These are phyloP conservation scores for Metschnikowia vanudenii DNA, from an alignment of 805 yeast genomes.

Conservation along the genomic window DNA sequence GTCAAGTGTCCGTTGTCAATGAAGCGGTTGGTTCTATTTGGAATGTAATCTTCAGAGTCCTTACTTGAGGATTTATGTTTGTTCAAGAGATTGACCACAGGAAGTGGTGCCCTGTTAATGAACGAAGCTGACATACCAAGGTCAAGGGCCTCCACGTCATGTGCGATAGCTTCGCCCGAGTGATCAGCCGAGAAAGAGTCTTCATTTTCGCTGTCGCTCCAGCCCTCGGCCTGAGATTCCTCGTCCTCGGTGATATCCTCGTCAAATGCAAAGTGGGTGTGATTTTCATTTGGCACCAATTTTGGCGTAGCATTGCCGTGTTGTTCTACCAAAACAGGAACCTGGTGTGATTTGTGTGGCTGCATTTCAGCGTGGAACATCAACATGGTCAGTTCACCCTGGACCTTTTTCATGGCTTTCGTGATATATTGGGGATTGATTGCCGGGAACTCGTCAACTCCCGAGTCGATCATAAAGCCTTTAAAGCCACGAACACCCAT, in stretches of 20 bases:
- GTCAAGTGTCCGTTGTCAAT: constrained; percentile 37
- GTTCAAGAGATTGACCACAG: constrained; percentile 34
- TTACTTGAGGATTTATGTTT: constrained; percentile 14
- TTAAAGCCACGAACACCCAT: constrained; percentile 94
- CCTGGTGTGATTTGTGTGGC: constrained; percentile 27
- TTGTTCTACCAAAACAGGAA: constrained; percentile 26
- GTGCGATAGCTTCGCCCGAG: constrained; percentile 11
- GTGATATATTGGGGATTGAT: constrained; percentile 63
- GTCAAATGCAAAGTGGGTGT: constrained; percentile 20
- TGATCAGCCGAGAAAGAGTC: constrained; percentile 6
- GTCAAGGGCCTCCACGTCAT: constrained; percentile 33
- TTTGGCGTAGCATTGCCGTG: constrained; percentile 25
- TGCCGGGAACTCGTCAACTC: constrained; percentile 95
- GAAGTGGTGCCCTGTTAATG: constrained; percentile 38
- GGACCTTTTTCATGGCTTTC: constrained; percentile 61
- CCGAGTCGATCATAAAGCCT: constrained; percentile 88
- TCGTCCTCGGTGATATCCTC: constrained; percentile 16
- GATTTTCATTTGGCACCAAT: constrained; percentile 23
- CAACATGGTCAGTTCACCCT: constrained; percentile 64
- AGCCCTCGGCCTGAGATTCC: constrained; percentile 12
- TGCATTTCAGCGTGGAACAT: constrained; percentile 96
- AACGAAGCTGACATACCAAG: constrained; percentile 42
- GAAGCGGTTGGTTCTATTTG: constrained; percentile 27
- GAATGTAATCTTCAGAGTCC: constrained; percentile 35
- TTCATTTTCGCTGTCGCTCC: constrained; percentile 7